A percentile compares a stretch with the other conserved stretches of the same genome.
phyloP scores from a whole-genome alignment of 768 basidiomycete species.

The Gymnopilus junonius region DNA sequence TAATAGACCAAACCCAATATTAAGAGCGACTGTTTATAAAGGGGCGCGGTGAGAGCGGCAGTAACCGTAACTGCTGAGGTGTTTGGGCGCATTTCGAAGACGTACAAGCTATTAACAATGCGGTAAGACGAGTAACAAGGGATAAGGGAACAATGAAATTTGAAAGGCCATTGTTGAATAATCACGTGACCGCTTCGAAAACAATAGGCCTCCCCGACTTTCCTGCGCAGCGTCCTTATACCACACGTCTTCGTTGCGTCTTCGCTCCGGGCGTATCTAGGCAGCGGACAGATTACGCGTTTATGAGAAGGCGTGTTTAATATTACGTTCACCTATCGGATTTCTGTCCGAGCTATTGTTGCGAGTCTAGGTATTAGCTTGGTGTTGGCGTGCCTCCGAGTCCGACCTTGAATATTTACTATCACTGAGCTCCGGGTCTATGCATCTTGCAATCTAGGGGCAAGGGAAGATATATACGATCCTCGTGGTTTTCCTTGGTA shows the following conservation, averaged over 20 bases:
- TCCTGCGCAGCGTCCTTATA: slow-evolving; percentile 10
- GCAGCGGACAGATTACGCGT: slow-evolving; percentile 5
- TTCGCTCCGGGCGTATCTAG: slow-evolving; percentile 11
- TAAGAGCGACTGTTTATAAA: slow-evolving; percentile 14
- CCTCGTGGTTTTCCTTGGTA: no score
- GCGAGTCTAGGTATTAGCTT: no score
- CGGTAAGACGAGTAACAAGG: slow-evolving; percentile 10
- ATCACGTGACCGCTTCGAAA: slow-evolving; percentile 25
- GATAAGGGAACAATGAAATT: neutral
- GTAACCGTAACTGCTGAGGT: slow-evolving; percentile 12
- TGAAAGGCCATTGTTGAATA: slow-evolving; percentile 4
- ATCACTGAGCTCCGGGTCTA: no score
- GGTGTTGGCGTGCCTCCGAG: no score
- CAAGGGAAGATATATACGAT: no score
- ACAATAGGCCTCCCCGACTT: slow-evolving; percentile 22
- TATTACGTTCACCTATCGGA: neutral
- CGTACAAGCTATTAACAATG: slow-evolving; percentile 21
- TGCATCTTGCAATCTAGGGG: no score
- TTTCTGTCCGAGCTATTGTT: neutral
- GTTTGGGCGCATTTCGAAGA: slow-evolving; percentile 14
- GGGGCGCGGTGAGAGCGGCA: neutral
- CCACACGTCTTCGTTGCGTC: no score
- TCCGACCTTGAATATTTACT: no score
- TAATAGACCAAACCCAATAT: neutral
- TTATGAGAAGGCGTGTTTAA: neutral